phyloP scores from a whole-genome alignment of 371 early-diverging fungal species.

The Parasitella parasitica region DNA sequence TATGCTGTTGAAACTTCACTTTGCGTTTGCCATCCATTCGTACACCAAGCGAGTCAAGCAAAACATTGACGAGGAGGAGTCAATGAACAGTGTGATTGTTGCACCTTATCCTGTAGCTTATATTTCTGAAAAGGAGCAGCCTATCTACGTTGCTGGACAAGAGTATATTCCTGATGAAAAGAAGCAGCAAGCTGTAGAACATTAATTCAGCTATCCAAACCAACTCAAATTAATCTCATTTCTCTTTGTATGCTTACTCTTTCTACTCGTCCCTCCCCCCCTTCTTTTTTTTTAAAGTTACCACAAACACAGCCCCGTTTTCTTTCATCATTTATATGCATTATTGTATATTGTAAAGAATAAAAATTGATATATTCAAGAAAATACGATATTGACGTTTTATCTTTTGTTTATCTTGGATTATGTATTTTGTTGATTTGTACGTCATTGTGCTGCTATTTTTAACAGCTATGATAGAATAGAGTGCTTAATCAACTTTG shows the following conservation, averaged over 20 bases:
- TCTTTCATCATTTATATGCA: background rate
- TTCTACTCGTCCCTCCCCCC: background rate
- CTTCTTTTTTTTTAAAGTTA: background rate
- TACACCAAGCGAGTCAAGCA: conserved; percentile 28
- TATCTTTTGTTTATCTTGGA: background rate
- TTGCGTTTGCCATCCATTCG: conserved; percentile 44
- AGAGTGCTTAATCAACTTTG: no score
- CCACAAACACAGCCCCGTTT: background rate
- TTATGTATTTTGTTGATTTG: background rate
- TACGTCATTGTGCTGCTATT: background rate
- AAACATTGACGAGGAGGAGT: conserved; percentile 4
- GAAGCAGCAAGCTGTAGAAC: conserved; percentile 13
- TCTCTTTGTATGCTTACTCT: background rate
- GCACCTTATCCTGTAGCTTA: conserved; percentile 30
- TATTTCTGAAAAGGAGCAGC: conserved; percentile 13
- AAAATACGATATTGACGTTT: background rate
- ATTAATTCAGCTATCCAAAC: background rate
- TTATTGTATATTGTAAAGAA: background rate
- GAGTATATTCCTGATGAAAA: conserved; percentile 44
- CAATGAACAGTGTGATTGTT: conserved; percentile 11
- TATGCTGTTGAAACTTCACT: conserved; percentile 46
- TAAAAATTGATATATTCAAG: background rate
- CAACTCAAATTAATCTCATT: background rate
- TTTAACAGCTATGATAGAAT: background rate
- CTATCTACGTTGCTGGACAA: conserved; percentile 46